Conservation (phyloP, 352 stramenopile genomes). For the Globisporangium nagaii region DNA sequence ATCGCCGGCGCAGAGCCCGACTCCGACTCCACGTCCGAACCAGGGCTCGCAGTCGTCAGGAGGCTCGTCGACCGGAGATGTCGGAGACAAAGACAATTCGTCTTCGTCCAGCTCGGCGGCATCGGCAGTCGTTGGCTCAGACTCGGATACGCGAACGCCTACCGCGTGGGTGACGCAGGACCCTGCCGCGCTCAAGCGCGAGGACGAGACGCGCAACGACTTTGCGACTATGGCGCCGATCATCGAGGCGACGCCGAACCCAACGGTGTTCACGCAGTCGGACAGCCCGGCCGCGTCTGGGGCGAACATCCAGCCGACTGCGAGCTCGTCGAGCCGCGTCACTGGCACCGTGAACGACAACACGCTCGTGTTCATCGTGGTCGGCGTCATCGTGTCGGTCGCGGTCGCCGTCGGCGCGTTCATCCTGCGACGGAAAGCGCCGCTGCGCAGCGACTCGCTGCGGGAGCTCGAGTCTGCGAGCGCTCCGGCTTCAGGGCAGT, state of each 20-base stretch:
- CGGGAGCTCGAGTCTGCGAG: conserved; percentile 19
- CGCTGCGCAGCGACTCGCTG: conserved; percentile 6
- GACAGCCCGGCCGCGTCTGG: not conserved
- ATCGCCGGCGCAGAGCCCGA: not conserved
- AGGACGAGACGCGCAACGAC: conserved; percentile 7
- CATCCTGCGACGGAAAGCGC: conserved; percentile 5
- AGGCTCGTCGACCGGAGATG: conserved; percentile 1
- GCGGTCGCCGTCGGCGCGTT: conserved; percentile 10
- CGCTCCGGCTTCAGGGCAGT: not conserved
- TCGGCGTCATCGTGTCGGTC: conserved; percentile 1
- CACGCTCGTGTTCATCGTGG: conserved; percentile 14
- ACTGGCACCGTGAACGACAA: conserved; percentile 4
- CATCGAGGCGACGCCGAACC: conserved; percentile 2
- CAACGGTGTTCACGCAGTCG: not conserved
- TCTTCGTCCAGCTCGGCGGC: too few species aligned
- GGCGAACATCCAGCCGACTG: conserved; percentile 2
- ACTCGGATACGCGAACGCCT: too few species aligned
- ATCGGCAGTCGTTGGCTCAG: not conserved
- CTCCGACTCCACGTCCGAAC: not conserved
- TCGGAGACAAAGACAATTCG: too few species aligned
- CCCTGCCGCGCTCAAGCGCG: not conserved
- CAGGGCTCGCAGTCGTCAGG: conserved; percentile 7
- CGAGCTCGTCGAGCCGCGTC: not conserved
- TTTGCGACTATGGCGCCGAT: conserved; percentile 15
- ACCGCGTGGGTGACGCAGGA: not conserved